A percentile compares a stretch with the other conserved stretches of the same genome.
phyloP scores from a whole-genome alignment of 2,329 filamentous ascomycete species.

The Cadophora sp. region DNA sequence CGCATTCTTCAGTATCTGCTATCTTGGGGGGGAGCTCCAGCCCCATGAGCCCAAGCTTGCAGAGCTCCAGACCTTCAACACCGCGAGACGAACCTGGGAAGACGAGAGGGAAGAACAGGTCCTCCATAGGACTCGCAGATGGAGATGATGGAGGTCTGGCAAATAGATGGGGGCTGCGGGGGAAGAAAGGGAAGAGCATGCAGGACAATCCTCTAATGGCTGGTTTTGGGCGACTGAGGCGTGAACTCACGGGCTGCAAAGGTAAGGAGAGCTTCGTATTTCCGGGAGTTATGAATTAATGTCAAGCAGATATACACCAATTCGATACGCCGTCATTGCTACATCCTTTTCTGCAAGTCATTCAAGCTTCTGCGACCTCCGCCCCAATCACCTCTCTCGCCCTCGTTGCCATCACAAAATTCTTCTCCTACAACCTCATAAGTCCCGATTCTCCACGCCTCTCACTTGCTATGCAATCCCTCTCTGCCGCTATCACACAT shows the following conservation, averaged over 20 bases:
- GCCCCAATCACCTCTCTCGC: conserved; percentile 96
- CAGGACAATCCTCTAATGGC: conserved; percentile 97
- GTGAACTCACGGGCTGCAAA: conserved; percentile 86
- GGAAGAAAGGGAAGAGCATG: conserved; percentile 96
- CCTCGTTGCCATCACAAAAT: conserved; percentile 92
- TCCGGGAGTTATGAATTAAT: conserved; percentile 38
- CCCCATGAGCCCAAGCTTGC: conserved; percentile 47
- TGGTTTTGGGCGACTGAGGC: conserved; percentile 87
- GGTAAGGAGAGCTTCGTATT: conserved; percentile 54
- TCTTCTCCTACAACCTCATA: conserved; percentile 94
- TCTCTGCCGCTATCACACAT: conserved; percentile 95
- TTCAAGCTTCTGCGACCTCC: conserved; percentile 93
- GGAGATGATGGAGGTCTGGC: conserved; percentile 66
- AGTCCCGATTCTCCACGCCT: conserved; percentile 85
- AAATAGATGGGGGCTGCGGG: conserved; percentile 90
- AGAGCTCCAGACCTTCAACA: conserved; percentile 56
- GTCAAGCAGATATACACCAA: conserved; percentile 72
- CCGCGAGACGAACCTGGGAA: conserved; percentile 40
- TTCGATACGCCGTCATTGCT: conserved; percentile 92
- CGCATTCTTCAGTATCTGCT: conserved; percentile 93
- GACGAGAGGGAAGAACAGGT: conserved; percentile 36
- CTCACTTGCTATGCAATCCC: conserved; percentile 88
- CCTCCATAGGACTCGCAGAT: conserved; percentile 46
- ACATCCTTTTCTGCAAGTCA: conserved; percentile 94
- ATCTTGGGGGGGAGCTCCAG: conserved; percentile 79